Base-by-base conservation (phyloP, 495 filamentous ascomycete genomes). In the Penicillium nucicola region DNA sequence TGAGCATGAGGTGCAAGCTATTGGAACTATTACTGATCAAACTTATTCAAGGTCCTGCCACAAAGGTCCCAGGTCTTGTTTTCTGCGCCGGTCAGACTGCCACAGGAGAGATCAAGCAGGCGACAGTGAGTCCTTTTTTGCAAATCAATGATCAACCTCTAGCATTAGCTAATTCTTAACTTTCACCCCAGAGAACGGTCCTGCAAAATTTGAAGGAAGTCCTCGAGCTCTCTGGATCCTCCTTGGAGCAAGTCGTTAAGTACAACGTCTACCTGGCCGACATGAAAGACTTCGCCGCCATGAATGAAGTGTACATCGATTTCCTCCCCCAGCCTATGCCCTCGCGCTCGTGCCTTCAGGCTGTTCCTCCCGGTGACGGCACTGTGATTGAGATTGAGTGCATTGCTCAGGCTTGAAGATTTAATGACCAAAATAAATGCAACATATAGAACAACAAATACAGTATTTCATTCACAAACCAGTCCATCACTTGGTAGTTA, bases 241-340 rank as follows among this genome's bases (percentile, higher is more conserved):
- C 67, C 14, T 65, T 87, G 13, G 68, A 76, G 43, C 81, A 84
- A 50, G 84, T 87, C 4, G 78, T 88, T 49, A 87, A 88, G 60
- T 79, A 81, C 63, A 85, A 80, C 51, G 80, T 87, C 48, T 89
- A 85, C 67, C 69, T 89, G 20, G 76, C 80, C 10, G 79, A 77
- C 43, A 88, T 89, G 84, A 78, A 79, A 47, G 78, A 86, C 55
- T 89, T 88, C 45, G 74, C 73, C 1, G 77, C 80, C 35, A 81
- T 88, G 79, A 87, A 84, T 53, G 69, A 72, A 46, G 78, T 70
- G 0, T 84, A 82, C 50, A 64, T 66, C 50, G 60, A 66, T 42
- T 70, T 71, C 44, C 47, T 69, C 15, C 65, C 60, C 10, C 52
- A 72, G 56, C 69, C 69, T 8, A 72, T 70, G 69, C 69, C 69